Conservation (phyloP, 2,329 filamentous ascomycete species). For the Beauveria medogensis region DNA sequence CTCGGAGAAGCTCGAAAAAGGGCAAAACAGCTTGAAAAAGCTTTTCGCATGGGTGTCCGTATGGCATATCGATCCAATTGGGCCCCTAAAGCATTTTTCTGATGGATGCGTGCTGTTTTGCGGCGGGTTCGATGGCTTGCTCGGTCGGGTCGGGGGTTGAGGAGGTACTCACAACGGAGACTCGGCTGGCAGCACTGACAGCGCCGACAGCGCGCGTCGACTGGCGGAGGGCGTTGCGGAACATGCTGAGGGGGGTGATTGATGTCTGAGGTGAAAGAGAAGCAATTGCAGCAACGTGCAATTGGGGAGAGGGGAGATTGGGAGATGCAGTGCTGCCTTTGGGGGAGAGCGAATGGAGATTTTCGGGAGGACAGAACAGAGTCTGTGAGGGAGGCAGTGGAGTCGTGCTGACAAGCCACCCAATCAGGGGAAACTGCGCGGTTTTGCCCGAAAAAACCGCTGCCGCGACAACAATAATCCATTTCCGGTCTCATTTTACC, state of each 20-base stretch:
- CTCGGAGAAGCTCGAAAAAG: constrained; percentile 14
- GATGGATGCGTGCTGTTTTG: constrained; percentile 26
- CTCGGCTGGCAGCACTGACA: constrained; percentile 84
- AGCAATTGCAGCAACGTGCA: constrained; percentile 57
- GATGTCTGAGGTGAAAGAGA: constrained; percentile 43
- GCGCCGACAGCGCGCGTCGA: constrained; percentile 91
- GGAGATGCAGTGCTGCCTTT: constrained; percentile 42
- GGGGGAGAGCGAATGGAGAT: constrained; percentile 37
- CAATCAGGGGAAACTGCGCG: constrained; percentile 28
- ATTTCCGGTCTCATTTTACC: constrained; percentile 16
- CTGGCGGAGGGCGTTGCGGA: constrained; percentile 96
- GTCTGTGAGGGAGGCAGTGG: constrained; percentile 35
- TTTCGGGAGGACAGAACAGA: constrained; percentile 35
- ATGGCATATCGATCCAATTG: constrained; percentile 26
- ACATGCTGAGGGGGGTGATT: constrained; percentile 63
- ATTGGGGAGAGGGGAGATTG: constrained; percentile 56
- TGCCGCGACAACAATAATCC: constrained; percentile 30
- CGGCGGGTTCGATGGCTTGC: constrained; percentile 36
- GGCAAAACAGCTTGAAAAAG: constrained; percentile 28
- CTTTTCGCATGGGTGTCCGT: constrained; percentile 16
- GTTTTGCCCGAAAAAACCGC: constrained; percentile 33
- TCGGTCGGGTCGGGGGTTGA: constrained; percentile 32
- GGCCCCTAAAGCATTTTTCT: constrained; percentile 22
- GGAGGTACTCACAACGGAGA: constrained; percentile 80
- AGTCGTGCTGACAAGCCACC: constrained; percentile 23